Evolutionary conservation across 2,329 filamentous ascomycete species (phyloP).

Genomic region (Endoconidiophora polonica): DNA sequence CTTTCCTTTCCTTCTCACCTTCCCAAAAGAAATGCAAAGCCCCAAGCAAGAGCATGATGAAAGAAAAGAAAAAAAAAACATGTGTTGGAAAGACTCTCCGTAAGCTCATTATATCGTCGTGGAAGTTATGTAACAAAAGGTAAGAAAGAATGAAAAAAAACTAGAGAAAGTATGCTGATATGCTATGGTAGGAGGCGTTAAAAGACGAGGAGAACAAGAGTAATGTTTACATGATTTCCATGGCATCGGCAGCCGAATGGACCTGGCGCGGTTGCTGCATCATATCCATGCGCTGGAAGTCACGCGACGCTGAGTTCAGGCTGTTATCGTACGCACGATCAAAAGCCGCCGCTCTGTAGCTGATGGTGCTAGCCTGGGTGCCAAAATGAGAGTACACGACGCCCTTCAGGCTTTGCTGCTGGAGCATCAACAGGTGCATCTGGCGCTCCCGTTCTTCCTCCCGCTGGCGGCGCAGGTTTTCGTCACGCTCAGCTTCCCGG

Average conservation of each 20-base stretch:
- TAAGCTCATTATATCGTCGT: no score
- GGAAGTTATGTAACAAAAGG: no score
- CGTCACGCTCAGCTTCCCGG: constrained; percentile 37
- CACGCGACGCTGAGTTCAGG: not conserved
- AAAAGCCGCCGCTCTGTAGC: constrained; percentile 14
- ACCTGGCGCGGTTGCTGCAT: constrained; percentile 2
- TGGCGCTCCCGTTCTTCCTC: constrained; percentile 6
- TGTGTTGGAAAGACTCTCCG: no score
- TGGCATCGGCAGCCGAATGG: not conserved
- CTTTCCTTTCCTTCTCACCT: no score
- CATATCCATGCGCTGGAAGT: constrained; percentile 9
- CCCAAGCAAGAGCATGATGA: no score
- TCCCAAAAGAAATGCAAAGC: no score
- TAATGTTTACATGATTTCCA: constrained; percentile 2
- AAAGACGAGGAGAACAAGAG: no score
- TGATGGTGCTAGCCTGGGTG: constrained; percentile 19
- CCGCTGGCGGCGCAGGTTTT: constrained; percentile 3
- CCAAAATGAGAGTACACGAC: constrained; percentile 28
- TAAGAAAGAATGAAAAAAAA: no score
- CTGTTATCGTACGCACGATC: constrained; percentile 7
- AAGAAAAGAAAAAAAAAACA: no score
- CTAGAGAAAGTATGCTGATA: no score
- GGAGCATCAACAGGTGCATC: not conserved
- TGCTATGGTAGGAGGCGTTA: no score
- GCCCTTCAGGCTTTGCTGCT: constrained; percentile 11